Evolutionary conservation across 1,284 basidiomycete species (phyloP).

Genomic region (Trichosporon faecale): DNA sequence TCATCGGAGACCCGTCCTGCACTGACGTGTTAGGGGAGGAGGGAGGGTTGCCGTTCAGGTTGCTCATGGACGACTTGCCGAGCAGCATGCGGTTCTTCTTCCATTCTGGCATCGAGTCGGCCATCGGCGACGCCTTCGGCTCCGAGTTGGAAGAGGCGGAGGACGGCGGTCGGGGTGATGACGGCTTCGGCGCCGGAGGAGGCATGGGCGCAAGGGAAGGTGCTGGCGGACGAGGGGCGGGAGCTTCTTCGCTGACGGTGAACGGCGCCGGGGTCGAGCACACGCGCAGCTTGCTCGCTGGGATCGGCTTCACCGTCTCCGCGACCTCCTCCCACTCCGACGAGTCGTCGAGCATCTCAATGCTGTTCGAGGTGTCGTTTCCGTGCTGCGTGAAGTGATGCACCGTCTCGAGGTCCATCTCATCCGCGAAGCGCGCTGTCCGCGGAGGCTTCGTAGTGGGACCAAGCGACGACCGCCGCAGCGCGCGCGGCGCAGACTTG

Average conservation of each 20-base stretch:
- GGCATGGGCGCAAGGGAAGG: background rate
- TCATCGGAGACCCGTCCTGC: background rate
- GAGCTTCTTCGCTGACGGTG: background rate
- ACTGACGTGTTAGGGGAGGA: background rate
- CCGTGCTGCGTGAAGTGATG: conserved; percentile 12
- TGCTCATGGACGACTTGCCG: conserved; percentile 20
- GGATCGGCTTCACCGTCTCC: conserved; percentile 11
- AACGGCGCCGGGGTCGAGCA: conserved; percentile 12
- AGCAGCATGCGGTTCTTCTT: conserved; percentile 30
- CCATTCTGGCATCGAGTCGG: conserved; percentile 26
- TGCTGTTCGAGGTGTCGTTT: conserved; percentile 13
- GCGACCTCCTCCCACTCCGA: conserved; percentile 24
- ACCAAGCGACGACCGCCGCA: background rate
- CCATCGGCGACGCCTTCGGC: background rate
- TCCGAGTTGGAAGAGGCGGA: background rate
- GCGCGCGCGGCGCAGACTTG: background rate
- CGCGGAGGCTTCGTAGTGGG: background rate
- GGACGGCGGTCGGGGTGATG: background rate
- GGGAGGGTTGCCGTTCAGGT: background rate
- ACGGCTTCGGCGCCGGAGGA: background rate
- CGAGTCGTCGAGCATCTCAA: conserved; percentile 8
- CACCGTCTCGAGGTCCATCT: conserved; percentile 15
- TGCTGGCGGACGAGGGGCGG: background rate
- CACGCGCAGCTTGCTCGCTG: background rate
- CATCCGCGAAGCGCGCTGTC: conserved; percentile 17